Evolutionary conservation across 139 green algal species (phyloP).

Genomic region (Chlamydomonas sp.): DNA sequence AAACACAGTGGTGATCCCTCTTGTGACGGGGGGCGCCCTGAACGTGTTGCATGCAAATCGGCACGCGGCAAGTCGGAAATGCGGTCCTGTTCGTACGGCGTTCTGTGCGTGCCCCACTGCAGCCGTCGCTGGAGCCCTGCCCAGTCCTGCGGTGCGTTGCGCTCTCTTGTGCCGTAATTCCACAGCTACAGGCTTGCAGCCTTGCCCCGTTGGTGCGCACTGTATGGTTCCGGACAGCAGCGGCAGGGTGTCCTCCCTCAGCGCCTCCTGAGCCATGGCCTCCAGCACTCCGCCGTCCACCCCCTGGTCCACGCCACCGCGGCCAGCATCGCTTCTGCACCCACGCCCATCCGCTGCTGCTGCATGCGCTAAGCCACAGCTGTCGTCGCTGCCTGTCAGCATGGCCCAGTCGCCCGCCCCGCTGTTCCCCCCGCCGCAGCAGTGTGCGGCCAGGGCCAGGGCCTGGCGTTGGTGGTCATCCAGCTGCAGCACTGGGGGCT

Average conservation of each 20-base stretch:
- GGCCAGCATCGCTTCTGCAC: background rate
- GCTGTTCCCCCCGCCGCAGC: too few relatives aligned
- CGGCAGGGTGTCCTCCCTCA: background rate
- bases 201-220: background rate
- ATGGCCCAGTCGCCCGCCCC: too few relatives aligned
- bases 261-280: background rate
- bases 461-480: too few relatives aligned
- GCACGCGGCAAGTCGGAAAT: too few relatives aligned
- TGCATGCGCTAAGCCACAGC: too few relatives aligned
- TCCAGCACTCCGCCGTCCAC: background rate
- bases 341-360: background rate
- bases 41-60: background rate
- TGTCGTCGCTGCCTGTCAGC: too few relatives aligned
- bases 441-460: too few relatives aligned
- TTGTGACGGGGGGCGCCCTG: background rate
- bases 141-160: background rate
- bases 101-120: too few relatives aligned
- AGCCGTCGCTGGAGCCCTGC: background rate
- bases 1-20: too few relatives aligned
- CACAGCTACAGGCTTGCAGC: too few relatives aligned
- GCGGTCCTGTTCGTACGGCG: too few relatives aligned
- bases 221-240: slow-evolving; percentile 10
- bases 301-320: background rate
- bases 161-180: too few relatives aligned
- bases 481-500: background rate